Conservation (phyloP, 2,329 filamentous ascomycete species). For the Fusarium sp. region DNA sequence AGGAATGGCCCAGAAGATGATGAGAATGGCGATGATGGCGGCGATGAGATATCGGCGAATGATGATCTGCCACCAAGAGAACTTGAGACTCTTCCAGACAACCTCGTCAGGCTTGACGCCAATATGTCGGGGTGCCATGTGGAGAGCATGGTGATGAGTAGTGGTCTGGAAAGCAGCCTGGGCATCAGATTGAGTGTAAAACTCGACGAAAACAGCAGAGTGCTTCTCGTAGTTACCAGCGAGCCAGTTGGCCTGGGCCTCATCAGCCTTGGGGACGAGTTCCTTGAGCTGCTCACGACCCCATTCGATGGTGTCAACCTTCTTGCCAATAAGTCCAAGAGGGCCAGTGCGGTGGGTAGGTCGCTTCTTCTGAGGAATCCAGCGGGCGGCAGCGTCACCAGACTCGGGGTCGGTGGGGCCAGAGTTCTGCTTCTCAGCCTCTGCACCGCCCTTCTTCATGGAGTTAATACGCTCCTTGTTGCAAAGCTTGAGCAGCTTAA, state of each 20-base stretch:
- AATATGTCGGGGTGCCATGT: slow-evolving; percentile 87
- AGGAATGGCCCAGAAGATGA: slow-evolving; percentile 86
- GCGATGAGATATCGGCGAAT: slow-evolving; percentile 73
- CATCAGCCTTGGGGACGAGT: slow-evolving; percentile 74
- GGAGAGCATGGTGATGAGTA: slow-evolving; percentile 81
- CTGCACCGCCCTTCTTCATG: slow-evolving; percentile 49
- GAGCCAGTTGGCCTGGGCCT: slow-evolving; percentile 71
- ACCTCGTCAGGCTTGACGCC: slow-evolving; percentile 84
- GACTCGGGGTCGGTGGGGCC: slow-evolving; percentile 72
- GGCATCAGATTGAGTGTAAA: slow-evolving; percentile 82
- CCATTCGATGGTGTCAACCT: slow-evolving; percentile 90
- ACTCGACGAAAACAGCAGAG: slow-evolving; percentile 92
- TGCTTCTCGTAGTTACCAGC: slow-evolving; percentile 72
- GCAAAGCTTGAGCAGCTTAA: slow-evolving; percentile 77
- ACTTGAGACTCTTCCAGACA: slow-evolving; percentile 82
- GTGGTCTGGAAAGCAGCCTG: slow-evolving; percentile 87
- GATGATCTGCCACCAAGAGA: slow-evolving; percentile 79
- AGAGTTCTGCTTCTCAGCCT: slow-evolving; percentile 47
- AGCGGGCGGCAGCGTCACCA: slow-evolving; percentile 72
- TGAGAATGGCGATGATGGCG: slow-evolving; percentile 74
- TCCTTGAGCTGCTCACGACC: slow-evolving; percentile 67
- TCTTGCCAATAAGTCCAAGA: slow-evolving; percentile 71
- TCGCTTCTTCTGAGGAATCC: slow-evolving; percentile 74
- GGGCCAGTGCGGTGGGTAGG: slow-evolving; percentile 75
- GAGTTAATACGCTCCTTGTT: slow-evolving; percentile 54